Base-by-base conservation (phyloP, 257 asterid species). In the Ilex asprella region DNA sequence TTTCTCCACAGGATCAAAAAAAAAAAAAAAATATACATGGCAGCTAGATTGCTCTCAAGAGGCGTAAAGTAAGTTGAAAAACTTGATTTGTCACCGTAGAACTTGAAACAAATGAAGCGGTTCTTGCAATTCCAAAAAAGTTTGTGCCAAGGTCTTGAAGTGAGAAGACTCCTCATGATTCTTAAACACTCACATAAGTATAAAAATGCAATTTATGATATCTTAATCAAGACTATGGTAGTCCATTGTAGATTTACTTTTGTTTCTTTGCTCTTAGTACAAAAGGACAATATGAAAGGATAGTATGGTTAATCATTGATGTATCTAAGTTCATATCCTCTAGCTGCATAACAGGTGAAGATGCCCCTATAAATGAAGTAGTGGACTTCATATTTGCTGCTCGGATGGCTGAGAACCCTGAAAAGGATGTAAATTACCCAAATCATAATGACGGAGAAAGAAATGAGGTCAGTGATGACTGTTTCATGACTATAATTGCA, bases 341-440 rank as follows among this genome's bases (percentile, higher is more conserved):
- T 39, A 58, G 66, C 35, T 73, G 64, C 47, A 68, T 30, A 21
- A 50, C 80, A 93, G 99, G 97, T 66, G 74, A 64, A 66, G 68
- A 76, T 73, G 92, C 97, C 64, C 67, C 83, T 55, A 61, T 93
- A 52, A 73, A 75, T 77, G 83, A 79, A 73, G 59, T 93, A 54
- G 81, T 86, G 73, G 91, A 93, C 75, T 77, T 77, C 78, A 87
- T 93, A 55, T 78, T 93, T 76, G 97, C 99, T 67, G 84, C 84
- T 58, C 77, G 89, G 75, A 87, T 89, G 75, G 82, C 94, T 71
- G 84, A 60, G 57, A 87, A 82, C 75, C 76, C 68, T 50, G 89
- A 86, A 60, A 86, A 79, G 60, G 75, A 72, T 65, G 77, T 73
- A 50, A 67, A 66, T 51, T 61, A 59, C 76, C 70, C 81, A 52